Percentiles rank a stretch among this genome's conserved stretches.
phyloP scores from a whole-genome alignment of 805 yeast species.

The Wickerhamomyces queroliae region DNA sequence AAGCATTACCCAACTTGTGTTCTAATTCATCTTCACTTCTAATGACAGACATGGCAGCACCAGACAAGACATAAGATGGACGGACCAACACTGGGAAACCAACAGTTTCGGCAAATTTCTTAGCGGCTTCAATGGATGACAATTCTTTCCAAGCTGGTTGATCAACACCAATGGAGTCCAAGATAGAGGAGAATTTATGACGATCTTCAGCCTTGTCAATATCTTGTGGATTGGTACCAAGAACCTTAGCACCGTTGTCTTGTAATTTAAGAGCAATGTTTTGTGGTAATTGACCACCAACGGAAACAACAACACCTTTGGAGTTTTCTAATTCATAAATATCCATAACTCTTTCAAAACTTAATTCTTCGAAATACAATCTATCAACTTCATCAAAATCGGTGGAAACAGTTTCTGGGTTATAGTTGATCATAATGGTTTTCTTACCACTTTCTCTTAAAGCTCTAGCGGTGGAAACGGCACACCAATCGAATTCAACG shows the following conservation, averaged over 20 bases:
- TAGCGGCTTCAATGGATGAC: conserved; percentile 81
- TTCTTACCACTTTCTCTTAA: conserved; percentile 81
- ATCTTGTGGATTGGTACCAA: conserved; percentile 92
- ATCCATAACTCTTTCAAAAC: conserved; percentile 95
- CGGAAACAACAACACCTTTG: conserved; percentile 88
- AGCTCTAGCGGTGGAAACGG: conserved; percentile 93
- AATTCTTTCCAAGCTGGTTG: conserved; percentile 98
- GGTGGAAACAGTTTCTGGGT: conserved; percentile 97
- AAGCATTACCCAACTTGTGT: conserved; percentile 76
- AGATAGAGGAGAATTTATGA: conserved; percentile 91
- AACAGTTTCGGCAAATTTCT: conserved; percentile 75
- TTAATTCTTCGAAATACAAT: conserved; percentile 91
- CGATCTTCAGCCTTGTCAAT: conserved; percentile 98
- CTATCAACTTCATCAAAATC: conserved; percentile 98
- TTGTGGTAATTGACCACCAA: conserved; percentile 98
- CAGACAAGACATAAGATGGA: conserved; percentile 95
- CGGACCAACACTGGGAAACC: conserved; percentile 95
- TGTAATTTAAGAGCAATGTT: conserved; percentile 88
- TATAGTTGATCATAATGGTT: conserved; percentile 95
- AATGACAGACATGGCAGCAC: conserved; percentile 98
- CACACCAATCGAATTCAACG: conserved; percentile 99
- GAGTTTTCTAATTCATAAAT: conserved; percentile 90
- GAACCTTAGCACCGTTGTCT: conserved; percentile 74
- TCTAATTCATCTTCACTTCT: conserved; percentile 74
- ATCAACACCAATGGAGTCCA: conserved; percentile 89